phyloP scores from a whole-genome alignment of 495 filamentous ascomycete genomes.

The Penicillium ucsense region DNA sequence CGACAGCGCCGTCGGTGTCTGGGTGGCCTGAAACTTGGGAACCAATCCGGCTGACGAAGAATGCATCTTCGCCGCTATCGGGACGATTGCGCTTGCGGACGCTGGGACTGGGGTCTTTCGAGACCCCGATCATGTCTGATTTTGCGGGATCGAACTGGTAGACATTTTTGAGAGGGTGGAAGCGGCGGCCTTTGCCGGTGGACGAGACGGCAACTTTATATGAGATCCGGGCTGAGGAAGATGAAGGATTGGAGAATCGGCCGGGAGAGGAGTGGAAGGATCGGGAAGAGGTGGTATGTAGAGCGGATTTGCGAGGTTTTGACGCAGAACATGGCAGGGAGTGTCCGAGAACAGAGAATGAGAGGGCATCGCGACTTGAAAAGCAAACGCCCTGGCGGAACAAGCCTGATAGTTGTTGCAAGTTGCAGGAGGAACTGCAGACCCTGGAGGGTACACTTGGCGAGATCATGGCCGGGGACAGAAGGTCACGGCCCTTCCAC shows the following conservation, averaged over 20 bases:
- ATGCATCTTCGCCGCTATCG: constrained; percentile 87
- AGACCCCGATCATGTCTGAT: constrained; percentile 40
- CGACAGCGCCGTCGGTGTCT: constrained; percentile 38
- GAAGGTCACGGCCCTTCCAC: constrained; percentile 5
- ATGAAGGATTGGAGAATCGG: constrained; percentile 6
- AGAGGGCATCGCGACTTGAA: neutral
- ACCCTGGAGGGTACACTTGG: constrained; percentile 24
- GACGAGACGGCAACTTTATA: constrained; percentile 47
- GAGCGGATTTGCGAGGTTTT: neutral
- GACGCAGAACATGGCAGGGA: constrained; percentile 4
- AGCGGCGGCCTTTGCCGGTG: constrained; percentile 67
- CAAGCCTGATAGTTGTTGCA: constrained; percentile 21
- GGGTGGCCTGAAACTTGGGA: constrained; percentile 13
- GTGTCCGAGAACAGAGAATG: constrained; percentile 2
- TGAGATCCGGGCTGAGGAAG: constrained; percentile 23
- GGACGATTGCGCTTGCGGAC: constrained; percentile 40
- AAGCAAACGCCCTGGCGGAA: constrained; percentile 12
- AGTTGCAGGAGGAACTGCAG: constrained; percentile 33
- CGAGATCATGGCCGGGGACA: constrained; percentile 16
- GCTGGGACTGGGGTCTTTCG: constrained; percentile 24
- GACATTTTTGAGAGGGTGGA: constrained; percentile 57
- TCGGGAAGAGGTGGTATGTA: constrained; percentile 6
- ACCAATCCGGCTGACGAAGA: constrained; percentile 75
- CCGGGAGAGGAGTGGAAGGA: constrained; percentile 22
- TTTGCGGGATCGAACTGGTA: constrained; percentile 66